Evolutionary conservation across 768 basidiomycete species (phyloP), one percentile per base, ranked within the genome.

Genomic region (Crassisporium funariophilum): DNA sequence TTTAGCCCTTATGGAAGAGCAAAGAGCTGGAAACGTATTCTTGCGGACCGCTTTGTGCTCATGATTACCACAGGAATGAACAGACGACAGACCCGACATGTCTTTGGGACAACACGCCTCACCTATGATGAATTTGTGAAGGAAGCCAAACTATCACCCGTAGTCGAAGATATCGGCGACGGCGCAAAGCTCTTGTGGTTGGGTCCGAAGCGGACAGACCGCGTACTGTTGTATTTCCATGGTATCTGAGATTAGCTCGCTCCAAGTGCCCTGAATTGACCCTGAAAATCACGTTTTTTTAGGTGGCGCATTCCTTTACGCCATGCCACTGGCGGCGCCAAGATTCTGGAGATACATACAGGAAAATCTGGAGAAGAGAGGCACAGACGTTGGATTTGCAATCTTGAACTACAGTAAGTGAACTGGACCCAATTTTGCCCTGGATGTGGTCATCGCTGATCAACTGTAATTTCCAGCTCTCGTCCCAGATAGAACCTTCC

Each of bases 401-500:
- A 55, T 57, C 24, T 24, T 60, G 19, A 52, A 53, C n/a, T 62
- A 60, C 36, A 49, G 57, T 60, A 16, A 21, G 50, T 20, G 25
- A 24, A n/a, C 24, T 36, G 7, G 35, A 42, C 31, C 27, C 20
- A 24, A 11, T 5, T 13, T 24, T 17, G 10, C 43, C 31, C n/a
- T n/a, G n/a, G n/a, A 11, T 37, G 9, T 35, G 27, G 41, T 42
- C 11, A 43, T 41, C 19, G n/a, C 34, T 17, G 20, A 39, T 46
- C 24, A 34, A 17, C 12, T 42, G 10, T 7, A 23, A 40, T 25
- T n/a, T 39, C 1, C 46, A 72, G 70, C 61, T 24, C 57, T 71
- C 8, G 46, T 67, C 15, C 72, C 72, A 6, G 59, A 58, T 19
- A 65, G 60, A 6, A 41, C 49, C 4, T 74, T 73, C 56, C 72